Percentiles rank a stretch among this genome's conserved stretches.
These are phyloP conservation scores for Hydnum rufescens DNA, from an alignment of 768 basidiomycete species.

Conservation along the genomic window DNA sequence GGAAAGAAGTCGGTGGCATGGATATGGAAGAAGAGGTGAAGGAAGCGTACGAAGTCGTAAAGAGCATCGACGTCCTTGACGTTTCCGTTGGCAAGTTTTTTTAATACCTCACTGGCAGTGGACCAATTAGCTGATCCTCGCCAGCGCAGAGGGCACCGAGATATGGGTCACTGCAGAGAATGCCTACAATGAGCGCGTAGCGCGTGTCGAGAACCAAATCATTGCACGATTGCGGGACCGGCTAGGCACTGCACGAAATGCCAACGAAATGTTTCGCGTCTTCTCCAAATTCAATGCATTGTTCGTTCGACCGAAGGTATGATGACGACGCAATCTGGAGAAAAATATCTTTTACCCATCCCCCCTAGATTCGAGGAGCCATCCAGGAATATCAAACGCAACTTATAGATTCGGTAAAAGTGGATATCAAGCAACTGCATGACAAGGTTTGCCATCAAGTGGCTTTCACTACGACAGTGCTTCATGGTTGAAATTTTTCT, in stretches of 20 bases:
- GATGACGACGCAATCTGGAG: slow-evolving; percentile 7
- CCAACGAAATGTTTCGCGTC: slow-evolving; percentile 98
- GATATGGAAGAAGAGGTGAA: slow-evolving; percentile 98
- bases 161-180: slow-evolving; percentile 97
- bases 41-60: slow-evolving; percentile 91
- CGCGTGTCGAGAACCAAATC: slow-evolving; percentile 96
- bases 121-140: slow-evolving; percentile 1
- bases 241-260: slow-evolving; percentile 86
- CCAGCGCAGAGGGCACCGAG: slow-evolving; percentile 66
- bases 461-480: neutral
- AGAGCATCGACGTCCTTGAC: slow-evolving; percentile 89
- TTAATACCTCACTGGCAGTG: neutral
- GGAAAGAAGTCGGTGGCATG: slow-evolving; percentile 68
- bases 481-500: neutral
- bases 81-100: slow-evolving; percentile 61
- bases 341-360: neutral
- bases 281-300: slow-evolving; percentile 97
- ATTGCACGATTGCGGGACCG: slow-evolving; percentile 82
- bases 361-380: slow-evolving; percentile 73
- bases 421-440: slow-evolving; percentile 88
- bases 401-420: slow-evolving; percentile 95
- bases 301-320: slow-evolving; percentile 86
- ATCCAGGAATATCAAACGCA: slow-evolving; percentile 99
- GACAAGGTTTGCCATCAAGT: slow-evolving; percentile 43
- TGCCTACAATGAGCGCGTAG: slow-evolving; percentile 93